A percentile compares a stretch with the other conserved stretches of the same genome.
phyloP scores from a whole-genome alignment of 2,329 filamentous ascomycete genomes.

The Dactylonectria estremocensis region DNA sequence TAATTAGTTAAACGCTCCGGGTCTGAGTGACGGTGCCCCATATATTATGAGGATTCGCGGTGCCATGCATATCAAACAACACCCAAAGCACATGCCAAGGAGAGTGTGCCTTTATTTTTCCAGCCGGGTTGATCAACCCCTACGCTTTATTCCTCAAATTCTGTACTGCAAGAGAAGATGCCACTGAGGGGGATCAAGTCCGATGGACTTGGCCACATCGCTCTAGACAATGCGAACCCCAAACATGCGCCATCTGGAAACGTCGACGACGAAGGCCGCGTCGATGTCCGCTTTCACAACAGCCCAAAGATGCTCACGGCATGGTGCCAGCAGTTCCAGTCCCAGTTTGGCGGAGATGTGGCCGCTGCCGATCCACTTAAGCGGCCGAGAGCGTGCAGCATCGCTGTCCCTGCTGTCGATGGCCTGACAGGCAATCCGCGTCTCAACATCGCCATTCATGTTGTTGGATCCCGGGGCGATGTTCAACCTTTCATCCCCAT shows the following conservation, averaged over 20 bases:
- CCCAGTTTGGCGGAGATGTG: too few species aligned
- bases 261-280: constrained; percentile 50
- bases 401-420: constrained; percentile 36
- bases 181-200: constrained; percentile 49
- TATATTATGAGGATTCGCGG: too few species aligned
- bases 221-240: constrained; percentile 40
- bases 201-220: constrained; percentile 46
- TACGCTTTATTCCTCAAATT: background rate
- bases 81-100: too few species aligned
- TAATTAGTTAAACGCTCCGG: too few species aligned
- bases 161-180: constrained; percentile 35
- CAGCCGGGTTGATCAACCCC: too few species aligned
- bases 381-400: constrained; percentile 29
- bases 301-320: constrained; percentile 45
- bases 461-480: constrained; percentile 52
- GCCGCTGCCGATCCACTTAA: too few species aligned
- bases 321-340: constrained; percentile 41
- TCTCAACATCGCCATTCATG: constrained; percentile 52
- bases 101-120: too few species aligned
- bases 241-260: constrained; percentile 44
- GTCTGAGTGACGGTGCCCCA: too few species aligned
- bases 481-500: constrained; percentile 72
- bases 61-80: too few species aligned
- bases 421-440: constrained; percentile 23
- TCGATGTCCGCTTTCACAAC: constrained; percentile 51